These are phyloP conservation scores for Chytriomyces hyalinus DNA, from an alignment of 192 early-diverging fungal genomes.

Conservation along the genomic window DNA sequence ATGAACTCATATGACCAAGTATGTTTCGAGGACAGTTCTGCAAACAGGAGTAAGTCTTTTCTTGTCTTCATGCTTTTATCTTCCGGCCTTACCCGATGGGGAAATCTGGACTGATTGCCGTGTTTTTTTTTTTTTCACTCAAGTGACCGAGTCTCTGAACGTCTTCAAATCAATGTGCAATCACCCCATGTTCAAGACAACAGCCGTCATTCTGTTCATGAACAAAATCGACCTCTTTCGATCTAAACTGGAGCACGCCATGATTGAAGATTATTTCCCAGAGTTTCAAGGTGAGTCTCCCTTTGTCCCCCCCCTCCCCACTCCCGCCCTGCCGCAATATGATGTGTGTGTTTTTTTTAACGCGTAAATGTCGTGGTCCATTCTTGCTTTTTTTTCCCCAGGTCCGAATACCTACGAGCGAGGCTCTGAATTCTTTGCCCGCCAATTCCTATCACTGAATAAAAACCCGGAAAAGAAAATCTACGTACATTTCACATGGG, in stretches of 20 bases:
- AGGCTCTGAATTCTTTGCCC: slow-evolving; percentile 54
- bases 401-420: slow-evolving; percentile 55
- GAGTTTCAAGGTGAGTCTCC: slow-evolving; percentile 60
- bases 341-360: too few relatives aligned
- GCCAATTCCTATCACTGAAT: slow-evolving; percentile 49
- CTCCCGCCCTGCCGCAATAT: too few relatives aligned
- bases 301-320: too few relatives aligned
- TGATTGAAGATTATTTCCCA: slow-evolving; percentile 60
- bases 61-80: not conserved
- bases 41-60: slow-evolving; percentile 52
- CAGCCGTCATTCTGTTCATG: slow-evolving; percentile 66
- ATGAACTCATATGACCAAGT: slow-evolving; percentile 67
- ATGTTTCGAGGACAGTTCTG: slow-evolving; percentile 58
- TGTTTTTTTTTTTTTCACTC: not conserved
- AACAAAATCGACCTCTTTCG: slow-evolving; percentile 72
- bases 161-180: slow-evolving; percentile 45
- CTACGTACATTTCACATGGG: slow-evolving; percentile 67
- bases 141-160: slow-evolving; percentile 52
- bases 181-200: slow-evolving; percentile 52
- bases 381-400: not conserved
- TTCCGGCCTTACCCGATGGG: not conserved
- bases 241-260: slow-evolving; percentile 51
- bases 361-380: too few relatives aligned
- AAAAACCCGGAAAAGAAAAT: slow-evolving; percentile 53
- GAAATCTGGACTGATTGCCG: not conserved